Conservation (phyloP, 2,329 filamentous ascomycete genomes). For the Curvularia spicifera region DNA sequence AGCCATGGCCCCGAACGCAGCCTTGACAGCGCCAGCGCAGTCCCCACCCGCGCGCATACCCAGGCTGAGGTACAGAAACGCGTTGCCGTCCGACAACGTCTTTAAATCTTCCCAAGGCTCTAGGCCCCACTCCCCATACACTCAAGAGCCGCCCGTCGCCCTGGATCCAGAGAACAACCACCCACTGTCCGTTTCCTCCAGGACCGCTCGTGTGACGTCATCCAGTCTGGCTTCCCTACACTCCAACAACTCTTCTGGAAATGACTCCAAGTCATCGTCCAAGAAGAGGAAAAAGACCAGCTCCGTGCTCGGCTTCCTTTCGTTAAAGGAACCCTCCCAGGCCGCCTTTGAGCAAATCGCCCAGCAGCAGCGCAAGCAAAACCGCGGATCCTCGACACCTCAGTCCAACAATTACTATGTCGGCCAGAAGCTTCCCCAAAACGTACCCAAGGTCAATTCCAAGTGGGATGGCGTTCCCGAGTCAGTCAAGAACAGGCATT, state of each 20-base stretch:
- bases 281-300: conserved; percentile 46
- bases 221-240: conserved; percentile 43
- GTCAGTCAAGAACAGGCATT: conserved; percentile 38
- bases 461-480: conserved; percentile 62
- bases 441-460: conserved; percentile 60
- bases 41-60: conserved; percentile 41
- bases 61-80: conserved; percentile 46
- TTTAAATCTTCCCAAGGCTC: conserved; percentile 11
- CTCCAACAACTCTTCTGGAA: conserved; percentile 35
- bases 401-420: conserved; percentile 29
- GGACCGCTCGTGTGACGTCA: conserved; percentile 34
- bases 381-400: conserved; percentile 27
- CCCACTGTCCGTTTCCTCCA: conserved; percentile 21
- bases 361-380: conserved; percentile 52
- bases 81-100: conserved; percentile 32
- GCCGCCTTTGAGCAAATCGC: conserved; percentile 56
- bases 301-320: conserved; percentile 54
- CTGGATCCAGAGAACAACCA: conserved; percentile 20
- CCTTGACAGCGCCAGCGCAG: conserved; percentile 37
- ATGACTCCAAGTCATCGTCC: conserved; percentile 37
- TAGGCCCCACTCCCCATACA: conserved; percentile 11
- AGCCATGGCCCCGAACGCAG: conserved; percentile 39
- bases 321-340: conserved; percentile 58
- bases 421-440: conserved; percentile 55
- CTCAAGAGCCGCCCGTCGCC: conserved; percentile 15